Conservation (phyloP, 768 basidiomycete genomes). For the Amanita molliuscula region DNA sequence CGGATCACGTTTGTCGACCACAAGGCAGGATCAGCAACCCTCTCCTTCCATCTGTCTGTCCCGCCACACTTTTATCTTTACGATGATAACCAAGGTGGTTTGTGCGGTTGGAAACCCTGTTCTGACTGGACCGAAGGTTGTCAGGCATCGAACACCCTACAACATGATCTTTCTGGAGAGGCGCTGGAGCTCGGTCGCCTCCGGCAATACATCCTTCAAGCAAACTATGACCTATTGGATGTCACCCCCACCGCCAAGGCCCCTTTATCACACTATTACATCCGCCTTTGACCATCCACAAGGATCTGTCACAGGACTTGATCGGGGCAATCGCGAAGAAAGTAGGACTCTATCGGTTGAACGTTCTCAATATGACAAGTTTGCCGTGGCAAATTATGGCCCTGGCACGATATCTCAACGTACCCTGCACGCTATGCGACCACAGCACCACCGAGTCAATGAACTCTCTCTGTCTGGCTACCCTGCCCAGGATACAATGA, state of each 20-base stretch:
- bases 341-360: not conserved
- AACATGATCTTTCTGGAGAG: slow-evolving; percentile 57
- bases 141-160: slow-evolving; percentile 54
- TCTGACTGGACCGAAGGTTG: slow-evolving; percentile 70
- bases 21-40: slow-evolving; percentile 45
- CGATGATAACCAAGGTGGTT: slow-evolving; percentile 21
- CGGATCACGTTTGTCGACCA: slow-evolving; percentile 46
- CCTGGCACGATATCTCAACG: not conserved
- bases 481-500: not conserved
- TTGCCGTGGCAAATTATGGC: not conserved
- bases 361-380: not conserved
- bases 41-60: slow-evolving; percentile 52
- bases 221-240: not conserved
- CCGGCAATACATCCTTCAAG: slow-evolving; percentile 35
- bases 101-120: slow-evolving; percentile 49
- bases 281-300: slow-evolving; percentile 24
- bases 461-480: too few relatives aligned
- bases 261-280: slow-evolving; percentile 14
- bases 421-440: not conserved
- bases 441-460: not conserved
- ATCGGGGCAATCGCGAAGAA: not conserved
- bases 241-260: not conserved
- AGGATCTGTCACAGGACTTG: slow-evolving; percentile 5
- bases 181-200: slow-evolving; percentile 49
- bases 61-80: slow-evolving; percentile 67